Evolutionary conservation across 345 rosid genomes (phyloP).

Genomic region (Linum lewisii): DNA sequence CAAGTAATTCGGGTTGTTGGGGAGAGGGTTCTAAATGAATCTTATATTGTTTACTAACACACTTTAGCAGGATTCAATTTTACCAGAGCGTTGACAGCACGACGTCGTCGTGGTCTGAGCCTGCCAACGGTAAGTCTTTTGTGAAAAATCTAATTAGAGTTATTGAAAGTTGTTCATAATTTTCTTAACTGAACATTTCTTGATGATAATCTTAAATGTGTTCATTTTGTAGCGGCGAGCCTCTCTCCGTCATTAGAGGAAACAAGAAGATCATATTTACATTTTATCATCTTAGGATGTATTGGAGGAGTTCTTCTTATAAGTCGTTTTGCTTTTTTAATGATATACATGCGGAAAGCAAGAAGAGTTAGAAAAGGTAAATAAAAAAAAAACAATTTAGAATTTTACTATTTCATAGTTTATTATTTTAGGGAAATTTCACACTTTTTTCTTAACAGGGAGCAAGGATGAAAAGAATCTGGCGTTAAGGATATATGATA

Average conservation of each 20-base stretch:
- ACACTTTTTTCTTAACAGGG: constrained; percentile 17
- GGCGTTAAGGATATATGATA: constrained; percentile 29
- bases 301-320: constrained; percentile 20
- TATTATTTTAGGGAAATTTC: neutral
- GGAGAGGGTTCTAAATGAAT: no score
- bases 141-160: no score
- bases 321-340: constrained; percentile 22
- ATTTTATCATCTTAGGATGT: constrained; percentile 24
- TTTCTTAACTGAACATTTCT: no score
- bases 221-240: no score
- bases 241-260: constrained; percentile 19
- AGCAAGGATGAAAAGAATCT: constrained; percentile 24
- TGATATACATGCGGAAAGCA: constrained; percentile 31
- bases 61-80: no score
- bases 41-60: no score
- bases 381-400: constrained; percentile 12
- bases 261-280: neutral
- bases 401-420: neutral
- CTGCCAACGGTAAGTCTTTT: no score
- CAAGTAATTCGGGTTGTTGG: no score
- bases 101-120: no score
- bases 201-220: no score
- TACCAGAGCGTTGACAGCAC: no score
- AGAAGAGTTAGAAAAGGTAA: constrained; percentile 20
- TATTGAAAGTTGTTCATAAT: no score